Evolutionary conservation across 2,329 filamentous ascomycete genomes (phyloP).

Genomic region (Graphilbum ipis-grandicollis): DNA sequence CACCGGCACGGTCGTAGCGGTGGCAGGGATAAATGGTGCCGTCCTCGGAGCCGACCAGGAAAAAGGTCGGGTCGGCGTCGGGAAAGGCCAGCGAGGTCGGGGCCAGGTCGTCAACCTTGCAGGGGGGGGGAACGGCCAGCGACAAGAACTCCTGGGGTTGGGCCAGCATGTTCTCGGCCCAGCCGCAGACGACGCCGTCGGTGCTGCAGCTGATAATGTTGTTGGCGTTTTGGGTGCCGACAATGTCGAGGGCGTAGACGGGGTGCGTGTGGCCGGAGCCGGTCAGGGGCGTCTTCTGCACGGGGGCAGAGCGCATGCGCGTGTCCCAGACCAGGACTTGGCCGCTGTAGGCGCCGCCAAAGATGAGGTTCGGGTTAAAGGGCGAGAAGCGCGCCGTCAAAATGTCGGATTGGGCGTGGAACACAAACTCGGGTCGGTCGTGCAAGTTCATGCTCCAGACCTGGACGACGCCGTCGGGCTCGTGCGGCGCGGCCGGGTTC

Average conservation of each 20-base stretch:
- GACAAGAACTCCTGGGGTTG: constrained; percentile 91
- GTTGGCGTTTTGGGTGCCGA: constrained; percentile 96
- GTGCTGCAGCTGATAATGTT: constrained; percentile 97
- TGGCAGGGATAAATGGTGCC: constrained; percentile 94
- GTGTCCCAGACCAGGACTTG: constrained; percentile 97
- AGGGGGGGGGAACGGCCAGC: constrained; percentile 66
- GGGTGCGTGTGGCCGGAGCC: constrained; percentile 93
- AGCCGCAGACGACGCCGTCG: constrained; percentile 89
- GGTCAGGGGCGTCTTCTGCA: constrained; percentile 90
- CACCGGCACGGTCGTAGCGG: constrained; percentile 89
- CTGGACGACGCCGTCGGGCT: constrained; percentile 83
- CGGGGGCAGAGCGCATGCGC: constrained; percentile 69
- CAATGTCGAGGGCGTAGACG: constrained; percentile 86
- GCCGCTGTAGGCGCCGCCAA: constrained; percentile 90
- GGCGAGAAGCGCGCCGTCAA: constrained; percentile 95
- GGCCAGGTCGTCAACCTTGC: constrained; percentile 85
- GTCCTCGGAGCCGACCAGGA: constrained; percentile 92
- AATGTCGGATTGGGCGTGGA: constrained; percentile 91
- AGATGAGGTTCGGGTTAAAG: constrained; percentile 89
- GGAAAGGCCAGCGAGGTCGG: constrained; percentile 93
- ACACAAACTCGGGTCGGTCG: constrained; percentile 86
- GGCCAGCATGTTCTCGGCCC: constrained; percentile 95
- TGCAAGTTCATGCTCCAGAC: constrained; percentile 96
- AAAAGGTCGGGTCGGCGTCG: constrained; percentile 88
- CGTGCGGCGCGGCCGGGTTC: constrained; percentile 84